Evolutionary conservation across 164 flowering plant species (phyloP), one percentile per base, ranked within the genome.

Genomic region (Vitis amurensis): DNA sequence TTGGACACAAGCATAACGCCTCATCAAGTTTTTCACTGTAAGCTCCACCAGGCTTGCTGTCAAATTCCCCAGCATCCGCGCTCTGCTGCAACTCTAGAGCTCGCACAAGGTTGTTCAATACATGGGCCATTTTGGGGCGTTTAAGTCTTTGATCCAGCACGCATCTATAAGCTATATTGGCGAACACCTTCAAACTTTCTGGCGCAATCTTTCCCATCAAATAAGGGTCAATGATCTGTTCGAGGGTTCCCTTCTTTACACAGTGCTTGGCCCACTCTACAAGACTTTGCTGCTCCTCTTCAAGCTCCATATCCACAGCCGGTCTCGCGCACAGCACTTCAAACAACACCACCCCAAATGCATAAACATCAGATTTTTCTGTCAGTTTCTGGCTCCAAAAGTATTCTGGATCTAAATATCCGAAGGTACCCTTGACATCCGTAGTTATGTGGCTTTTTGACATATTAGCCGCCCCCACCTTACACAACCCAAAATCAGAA

Each of bases 401-500:
- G 44, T 37, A 37, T 37, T 37, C 44, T 6, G 44, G 44, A 37
- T 37, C 44, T 23, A 56, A 19, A 56, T 56, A 56, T 5, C 59
- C 59, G 11, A 7, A 19, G 10, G 59, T 56, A 5, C 59, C 59
- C 59, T 16, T 13, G 16, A n/a, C 8, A 16, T 16, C 17, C 9
- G 16, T 7, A 9, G 27, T n/a, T 16, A n/a, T 56, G 2, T 7
- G 19, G 1, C 17, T n/a, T n/a, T 56, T 19, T 19, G 59, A 10
- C 59, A 56, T 56, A 10, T 23, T 16, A 16, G 56, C 6, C 56
- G 50, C 8, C 23, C 52, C 66, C 10, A 17, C 27, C 48, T 61
- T 61, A 1, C 67, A 62, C 55, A 70, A 63, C 14, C 73, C 67
- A 44, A 70, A 70, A 63, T 70, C 73, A 1, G 67, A 63, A 16